Base-by-base conservation (phyloP, 2,329 filamentous ascomycete species). In the Orbilia brochopaga region DNA sequence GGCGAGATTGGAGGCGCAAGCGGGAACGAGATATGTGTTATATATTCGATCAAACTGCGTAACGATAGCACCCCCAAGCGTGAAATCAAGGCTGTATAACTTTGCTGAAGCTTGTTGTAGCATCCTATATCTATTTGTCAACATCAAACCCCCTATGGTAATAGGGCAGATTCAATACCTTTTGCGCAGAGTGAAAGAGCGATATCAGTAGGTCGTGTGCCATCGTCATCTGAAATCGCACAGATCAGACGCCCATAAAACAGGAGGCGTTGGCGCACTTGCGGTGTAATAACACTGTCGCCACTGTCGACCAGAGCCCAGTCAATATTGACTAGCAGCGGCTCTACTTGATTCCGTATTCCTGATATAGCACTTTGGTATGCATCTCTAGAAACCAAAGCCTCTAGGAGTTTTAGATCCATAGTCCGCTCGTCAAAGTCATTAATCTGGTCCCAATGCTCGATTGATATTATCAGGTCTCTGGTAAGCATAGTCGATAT, bases 221-320 rank as follows among this genome's bases (percentile, higher is more conserved):
- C 53, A 40, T 27, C 32, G 23, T 51, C 50, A 15, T 24, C 37
- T 7, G 54, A 54, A 30, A 54, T 51, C 1, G 51, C 46, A 37
- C 42, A 64, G 15, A 64, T 23, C 10, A 56, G 32, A n/a, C 59
- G 66, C 2, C 17, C 59, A n/a, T 60, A 64, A 40, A 55, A 59
- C 23, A 44, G 6, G n/a, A 60, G 46, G 13, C 21, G 24, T 37
- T 32, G 48, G 2, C 24, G 30, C 6, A 15, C 19, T 15, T 15
- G 19, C 11, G 21, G 8, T 51, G 51, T 32, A 24, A 11, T 10
- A 1, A 51, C 13, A 6, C 8, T 50, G 19, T n/a, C 37, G 13
- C 6, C 15, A 10, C 30, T 32, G 32, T 40, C 37, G 3, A 24
- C 53, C 21, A 69, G 1, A 11, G 50, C 50, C 0, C 4, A 27